These are phyloP conservation scores for Fagopyrum homotropicum DNA, from an alignment of 148 eudicot species.

Conservation along the genomic window DNA sequence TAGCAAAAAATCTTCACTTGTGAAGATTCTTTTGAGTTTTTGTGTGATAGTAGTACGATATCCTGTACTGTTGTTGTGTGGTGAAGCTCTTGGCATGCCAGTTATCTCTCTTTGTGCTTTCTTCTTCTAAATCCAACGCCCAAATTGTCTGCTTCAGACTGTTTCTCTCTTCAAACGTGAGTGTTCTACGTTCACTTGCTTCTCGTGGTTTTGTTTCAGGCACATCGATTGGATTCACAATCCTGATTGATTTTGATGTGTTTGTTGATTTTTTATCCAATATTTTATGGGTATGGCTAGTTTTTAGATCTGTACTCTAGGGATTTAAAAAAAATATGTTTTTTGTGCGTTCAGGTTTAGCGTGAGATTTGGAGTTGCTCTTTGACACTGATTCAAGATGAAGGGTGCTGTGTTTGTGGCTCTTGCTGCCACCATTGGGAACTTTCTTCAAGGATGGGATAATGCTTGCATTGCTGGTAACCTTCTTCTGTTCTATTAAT, in stretches of 20 bases:
- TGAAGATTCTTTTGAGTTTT: neutral
- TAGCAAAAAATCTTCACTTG: neutral
- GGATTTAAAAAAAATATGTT: neutral
- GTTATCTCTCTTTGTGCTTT: neutral
- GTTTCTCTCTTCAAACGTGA: neutral
- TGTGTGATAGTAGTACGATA: neutral
- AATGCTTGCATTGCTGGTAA: constrained; percentile 80
- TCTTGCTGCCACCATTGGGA: constrained; percentile 67
- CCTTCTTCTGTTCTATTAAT: neutral
- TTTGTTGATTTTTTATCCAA: neutral
- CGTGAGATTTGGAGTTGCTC: constrained; percentile 15
- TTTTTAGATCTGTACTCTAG: constrained; percentile 1
- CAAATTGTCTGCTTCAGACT: neutral
- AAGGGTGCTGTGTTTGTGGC: constrained; percentile 67
- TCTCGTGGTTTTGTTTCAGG: neutral
- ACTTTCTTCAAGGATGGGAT: constrained; percentile 80
- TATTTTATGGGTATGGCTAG: neutral
- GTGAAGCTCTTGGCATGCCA: neutral
- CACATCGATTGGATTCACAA: neutral
- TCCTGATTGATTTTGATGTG: neutral
- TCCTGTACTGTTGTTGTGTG: neutral
- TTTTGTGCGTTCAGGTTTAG: neutral
- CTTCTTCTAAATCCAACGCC: neutral
- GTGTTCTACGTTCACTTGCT: neutral
- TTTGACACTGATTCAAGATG: constrained; percentile 28